Evolutionary conservation across 768 basidiomycete genomes (phyloP).

Genomic region (Hemileccinum impolitum): DNA sequence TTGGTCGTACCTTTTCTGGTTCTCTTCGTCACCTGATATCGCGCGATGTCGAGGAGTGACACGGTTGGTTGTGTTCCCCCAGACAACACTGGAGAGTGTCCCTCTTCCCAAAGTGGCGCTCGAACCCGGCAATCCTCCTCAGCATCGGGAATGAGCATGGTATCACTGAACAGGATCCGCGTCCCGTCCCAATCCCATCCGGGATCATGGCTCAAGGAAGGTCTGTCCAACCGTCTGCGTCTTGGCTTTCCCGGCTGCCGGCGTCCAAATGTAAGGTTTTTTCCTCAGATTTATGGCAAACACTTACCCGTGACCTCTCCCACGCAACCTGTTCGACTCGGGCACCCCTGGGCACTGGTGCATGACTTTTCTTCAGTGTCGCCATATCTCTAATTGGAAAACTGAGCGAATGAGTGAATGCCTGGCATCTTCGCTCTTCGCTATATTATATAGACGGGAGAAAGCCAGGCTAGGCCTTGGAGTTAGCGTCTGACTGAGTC

Average conservation of each 20-base stretch:
- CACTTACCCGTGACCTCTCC: slow-evolving; percentile 14
- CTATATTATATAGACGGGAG: slow-evolving; percentile 13
- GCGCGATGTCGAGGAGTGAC: slow-evolving; percentile 7
- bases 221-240: slow-evolving; percentile 10
- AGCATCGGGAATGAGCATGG: background rate
- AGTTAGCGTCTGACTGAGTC: slow-evolving; percentile 3
- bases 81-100: background rate
- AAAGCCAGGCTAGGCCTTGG: too few species aligned
- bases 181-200: slow-evolving; percentile 27
- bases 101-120: background rate
- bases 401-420: background rate
- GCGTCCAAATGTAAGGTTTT: background rate
- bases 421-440: background rate
- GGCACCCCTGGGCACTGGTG: slow-evolving; percentile 7
- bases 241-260: slow-evolving; percentile 15
- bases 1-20: slow-evolving; percentile 12
- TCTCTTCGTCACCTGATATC: background rate
- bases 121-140: background rate
- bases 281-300: background rate
- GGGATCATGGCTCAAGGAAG: slow-evolving; percentile 11
- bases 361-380: slow-evolving; percentile 16
- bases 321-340: slow-evolving; percentile 5
- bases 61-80: background rate
- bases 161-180: slow-evolving; percentile 5
- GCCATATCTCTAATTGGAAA: slow-evolving; percentile 10